A percentile compares a stretch with the other conserved stretches of the same genome.
These are phyloP conservation scores for Nakazawaea ernobii DNA, from an alignment of 805 yeast genomes.

Conservation along the genomic window DNA sequence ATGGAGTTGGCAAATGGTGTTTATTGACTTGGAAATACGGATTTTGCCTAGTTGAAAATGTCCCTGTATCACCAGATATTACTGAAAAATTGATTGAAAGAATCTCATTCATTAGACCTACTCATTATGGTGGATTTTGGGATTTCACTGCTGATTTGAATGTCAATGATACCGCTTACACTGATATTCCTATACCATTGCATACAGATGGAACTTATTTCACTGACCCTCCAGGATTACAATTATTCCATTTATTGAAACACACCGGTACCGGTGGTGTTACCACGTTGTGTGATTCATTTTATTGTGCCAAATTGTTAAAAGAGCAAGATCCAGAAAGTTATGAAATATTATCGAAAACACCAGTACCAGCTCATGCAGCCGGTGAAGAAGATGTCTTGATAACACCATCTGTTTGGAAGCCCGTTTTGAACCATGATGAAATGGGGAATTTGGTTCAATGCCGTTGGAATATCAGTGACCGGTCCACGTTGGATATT, in stretches of 20 bases:
- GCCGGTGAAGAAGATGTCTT: constrained; percentile 64
- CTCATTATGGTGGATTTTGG: constrained; percentile 81
- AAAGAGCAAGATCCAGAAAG: constrained; percentile 41
- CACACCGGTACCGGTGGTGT: constrained; percentile 65
- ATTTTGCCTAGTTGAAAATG: constrained; percentile 54
- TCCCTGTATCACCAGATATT: constrained; percentile 53
- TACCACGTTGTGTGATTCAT: constrained; percentile 63
- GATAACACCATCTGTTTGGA: constrained; percentile 50
- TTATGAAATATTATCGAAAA: constrained; percentile 40
- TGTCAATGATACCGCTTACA: constrained; percentile 67
- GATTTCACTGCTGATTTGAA: constrained; percentile 67
- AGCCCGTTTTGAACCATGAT: constrained; percentile 55
- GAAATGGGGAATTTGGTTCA: constrained; percentile 46
- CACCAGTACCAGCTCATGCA: constrained; percentile 64
- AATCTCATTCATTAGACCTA: constrained; percentile 55
- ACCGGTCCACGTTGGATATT: constrained; percentile 54
- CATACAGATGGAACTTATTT: constrained; percentile 77
- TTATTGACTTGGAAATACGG: constrained; percentile 50
- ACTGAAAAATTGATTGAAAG: constrained; percentile 53
- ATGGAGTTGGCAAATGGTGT: constrained; percentile 51
- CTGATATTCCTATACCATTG: constrained; percentile 55
- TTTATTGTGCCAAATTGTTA: constrained; percentile 50
- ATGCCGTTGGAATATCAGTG: constrained; percentile 68
- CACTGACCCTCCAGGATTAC: constrained; percentile 68
- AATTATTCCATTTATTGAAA: constrained; percentile 56